Conservation (phyloP, 2,329 filamentous ascomycete genomes). For the Alternaria brassicicola region DNA sequence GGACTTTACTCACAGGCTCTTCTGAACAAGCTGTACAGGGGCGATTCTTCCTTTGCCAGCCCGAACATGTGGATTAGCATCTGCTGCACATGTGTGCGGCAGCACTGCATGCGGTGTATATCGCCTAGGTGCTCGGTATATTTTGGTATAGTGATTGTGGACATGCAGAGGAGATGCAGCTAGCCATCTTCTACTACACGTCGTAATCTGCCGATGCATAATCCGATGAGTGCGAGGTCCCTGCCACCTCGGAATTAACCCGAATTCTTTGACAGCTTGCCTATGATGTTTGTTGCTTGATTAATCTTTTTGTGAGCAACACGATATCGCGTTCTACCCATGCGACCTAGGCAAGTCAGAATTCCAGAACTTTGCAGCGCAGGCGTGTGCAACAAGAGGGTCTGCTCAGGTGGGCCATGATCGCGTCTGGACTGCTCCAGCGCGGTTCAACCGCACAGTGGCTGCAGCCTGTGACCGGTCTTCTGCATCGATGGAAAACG, state of each 20-base stretch:
- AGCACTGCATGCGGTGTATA: not conserved
- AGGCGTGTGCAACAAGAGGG: not conserved
- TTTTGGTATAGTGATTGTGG: not conserved
- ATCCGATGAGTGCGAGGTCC: not conserved
- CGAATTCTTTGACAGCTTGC: not conserved
- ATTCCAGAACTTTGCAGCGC: not conserved
- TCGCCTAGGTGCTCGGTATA: not conserved
- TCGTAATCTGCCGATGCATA: not conserved
- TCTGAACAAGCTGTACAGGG: not conserved
- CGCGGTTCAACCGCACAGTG: not conserved
- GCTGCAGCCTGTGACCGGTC: not conserved
- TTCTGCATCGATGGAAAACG: not conserved
- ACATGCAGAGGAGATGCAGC: not conserved
- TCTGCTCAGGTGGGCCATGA: not conserved
- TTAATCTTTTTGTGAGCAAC: not conserved
- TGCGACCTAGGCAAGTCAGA: not conserved
- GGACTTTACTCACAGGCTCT: slow-evolving; percentile 19
- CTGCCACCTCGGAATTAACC: not conserved
- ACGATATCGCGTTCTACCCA: not conserved
- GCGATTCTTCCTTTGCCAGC: slow-evolving; percentile 5
- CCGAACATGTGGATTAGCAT: not conserved
- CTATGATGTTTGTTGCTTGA: not conserved
- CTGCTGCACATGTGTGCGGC: not conserved
- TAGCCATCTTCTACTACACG: not conserved
- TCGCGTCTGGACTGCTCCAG: not conserved